Evolutionary conservation across 1,139 yeast species (phyloP), one percentile per base, ranked within the genome.

Genomic region (Debaryomyces udenii): DNA sequence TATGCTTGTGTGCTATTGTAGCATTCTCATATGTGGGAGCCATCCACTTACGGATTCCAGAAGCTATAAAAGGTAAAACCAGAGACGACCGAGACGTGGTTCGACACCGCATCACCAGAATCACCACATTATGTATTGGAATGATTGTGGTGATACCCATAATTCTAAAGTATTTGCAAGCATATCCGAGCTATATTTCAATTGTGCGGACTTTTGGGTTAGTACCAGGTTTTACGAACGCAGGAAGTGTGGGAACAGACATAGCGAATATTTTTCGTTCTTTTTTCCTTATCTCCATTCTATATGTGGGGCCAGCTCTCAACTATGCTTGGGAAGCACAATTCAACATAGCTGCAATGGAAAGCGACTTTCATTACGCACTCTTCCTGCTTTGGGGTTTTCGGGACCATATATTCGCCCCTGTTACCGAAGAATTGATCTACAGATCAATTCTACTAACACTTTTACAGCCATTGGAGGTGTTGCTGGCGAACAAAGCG

Each of bases 381-480:
- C 53, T 76, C 23, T 27, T 43, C 11, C 67, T 70, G 17, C 54
- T 80, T 1, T 66, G 70, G 49, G 86, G 87, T 2, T 39, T 83
- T 32, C 66, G 96, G 45, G 85, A 87, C 57, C 77, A 79, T 45
- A 43, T 88, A 0, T 73, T 87, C 47, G 98, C 96, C 0, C 99
- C 99, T 1, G 42, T 87, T 1, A 84, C 96, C 0, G 99, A 93
- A 59, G 99, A 93, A 57, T 51, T 90, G 26, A 78, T 89, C 6
- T 93, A 85, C 59, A 74, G 98, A 3, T 75, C 88, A 0, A 66
- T 85, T 35, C 64, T 86, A 2, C 51, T 83, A 16, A 70, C 76
- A 7, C 59, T 75, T 6, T 65, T 68, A 40, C 50, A 58, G 33
- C 71, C 68, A 45, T 48, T 3, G 48, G 53, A 18, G 11, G 11